Conservation (phyloP, 176 grass and related monocot species). For the Musa itinerans region DNA sequence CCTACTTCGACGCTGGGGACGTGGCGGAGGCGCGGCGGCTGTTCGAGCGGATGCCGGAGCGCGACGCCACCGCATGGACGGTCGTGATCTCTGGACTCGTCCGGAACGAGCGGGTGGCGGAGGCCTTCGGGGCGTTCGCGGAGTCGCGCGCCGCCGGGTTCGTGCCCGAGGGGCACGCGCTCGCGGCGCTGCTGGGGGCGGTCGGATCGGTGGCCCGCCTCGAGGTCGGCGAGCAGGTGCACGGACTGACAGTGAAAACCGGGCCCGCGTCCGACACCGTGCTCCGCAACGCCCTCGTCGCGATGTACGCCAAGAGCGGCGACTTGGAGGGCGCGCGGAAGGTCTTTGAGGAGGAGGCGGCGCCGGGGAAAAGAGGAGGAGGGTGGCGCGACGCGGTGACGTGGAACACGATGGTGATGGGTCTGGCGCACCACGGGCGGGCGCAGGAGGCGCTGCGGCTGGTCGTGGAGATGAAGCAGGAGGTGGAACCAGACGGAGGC, state of each 20-base stretch:
- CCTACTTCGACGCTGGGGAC: constrained; percentile 11
- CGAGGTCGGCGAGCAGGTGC: constrained; percentile 14
- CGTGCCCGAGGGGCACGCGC: background rate
- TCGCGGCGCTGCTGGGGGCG: constrained; percentile 7
- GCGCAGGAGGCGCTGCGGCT: constrained; percentile 2
- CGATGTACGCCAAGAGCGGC: constrained; percentile 20
- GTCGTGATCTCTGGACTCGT: constrained; percentile 10
- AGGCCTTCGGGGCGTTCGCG: background rate
- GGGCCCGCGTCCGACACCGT: background rate
- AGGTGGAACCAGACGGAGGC: constrained; percentile 4
- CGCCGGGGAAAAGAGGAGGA: background rate
- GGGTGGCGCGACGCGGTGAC: constrained; percentile 3
- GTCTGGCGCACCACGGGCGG: constrained; percentile 11
- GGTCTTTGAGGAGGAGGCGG: background rate
- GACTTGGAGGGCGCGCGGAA: constrained; percentile 2
- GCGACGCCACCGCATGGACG: constrained; percentile 14
- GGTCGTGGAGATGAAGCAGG: constrained; percentile 1
- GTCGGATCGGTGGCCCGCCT: constrained; percentile 10
- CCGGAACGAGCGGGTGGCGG: constrained; percentile 5
- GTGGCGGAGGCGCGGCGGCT: constrained; percentile 6
- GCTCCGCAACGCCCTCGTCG: constrained; percentile 8
- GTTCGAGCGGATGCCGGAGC: constrained; percentile 12
- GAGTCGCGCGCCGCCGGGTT: constrained; percentile 2
- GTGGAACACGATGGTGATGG: constrained; percentile 10
- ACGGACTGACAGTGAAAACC: background rate